phyloP scores from a whole-genome alignment of 2,329 filamentous ascomycete species.

The Colletotrichum truncatum region DNA sequence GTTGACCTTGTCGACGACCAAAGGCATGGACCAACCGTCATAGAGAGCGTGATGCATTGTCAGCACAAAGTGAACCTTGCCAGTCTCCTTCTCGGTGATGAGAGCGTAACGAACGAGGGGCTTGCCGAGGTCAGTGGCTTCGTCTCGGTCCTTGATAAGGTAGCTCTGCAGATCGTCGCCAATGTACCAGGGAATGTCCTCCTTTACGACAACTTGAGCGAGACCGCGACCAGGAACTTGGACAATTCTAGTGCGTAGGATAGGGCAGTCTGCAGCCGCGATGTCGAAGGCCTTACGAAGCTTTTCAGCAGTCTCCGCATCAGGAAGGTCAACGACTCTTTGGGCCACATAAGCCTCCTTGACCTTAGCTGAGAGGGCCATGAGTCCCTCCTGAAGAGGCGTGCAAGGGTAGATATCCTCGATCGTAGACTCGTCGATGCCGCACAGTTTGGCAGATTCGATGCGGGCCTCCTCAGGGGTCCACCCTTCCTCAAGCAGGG shows the following conservation, averaged over 20 bases:
- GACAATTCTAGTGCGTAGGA: slow-evolving; percentile 59
- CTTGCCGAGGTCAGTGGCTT: slow-evolving; percentile 53
- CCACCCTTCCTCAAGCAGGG: slow-evolving; percentile 48
- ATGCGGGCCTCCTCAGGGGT: slow-evolving; percentile 40
- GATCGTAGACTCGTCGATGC: slow-evolving; percentile 42
- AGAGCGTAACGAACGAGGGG: slow-evolving; percentile 57
- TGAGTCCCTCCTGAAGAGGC: slow-evolving; percentile 62
- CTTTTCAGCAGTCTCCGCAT: slow-evolving; percentile 43
- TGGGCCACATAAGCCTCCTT: slow-evolving; percentile 63
- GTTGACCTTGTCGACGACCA: slow-evolving; percentile 59
- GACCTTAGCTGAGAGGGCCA: slow-evolving; percentile 61
- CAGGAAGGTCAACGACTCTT: slow-evolving; percentile 52
- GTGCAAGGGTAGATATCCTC: slow-evolving; percentile 65
- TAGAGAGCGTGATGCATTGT: slow-evolving; percentile 66
- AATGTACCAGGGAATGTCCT: slow-evolving; percentile 45
- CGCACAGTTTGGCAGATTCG: slow-evolving; percentile 52
- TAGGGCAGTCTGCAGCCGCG: slow-evolving; percentile 46
- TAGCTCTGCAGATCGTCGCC: slow-evolving; percentile 49
- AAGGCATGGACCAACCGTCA: slow-evolving; percentile 64
- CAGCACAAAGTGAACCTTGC: slow-evolving; percentile 55
- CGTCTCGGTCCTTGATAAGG: slow-evolving; percentile 48
- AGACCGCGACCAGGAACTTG: slow-evolving; percentile 53
- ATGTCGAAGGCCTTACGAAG: slow-evolving; percentile 54
- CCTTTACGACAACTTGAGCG: slow-evolving; percentile 56
- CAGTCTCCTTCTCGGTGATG: slow-evolving; percentile 41